Evolutionary conservation across 2,329 filamentous ascomycete genomes (phyloP).

Genomic region (Fusarium nodosum): DNA sequence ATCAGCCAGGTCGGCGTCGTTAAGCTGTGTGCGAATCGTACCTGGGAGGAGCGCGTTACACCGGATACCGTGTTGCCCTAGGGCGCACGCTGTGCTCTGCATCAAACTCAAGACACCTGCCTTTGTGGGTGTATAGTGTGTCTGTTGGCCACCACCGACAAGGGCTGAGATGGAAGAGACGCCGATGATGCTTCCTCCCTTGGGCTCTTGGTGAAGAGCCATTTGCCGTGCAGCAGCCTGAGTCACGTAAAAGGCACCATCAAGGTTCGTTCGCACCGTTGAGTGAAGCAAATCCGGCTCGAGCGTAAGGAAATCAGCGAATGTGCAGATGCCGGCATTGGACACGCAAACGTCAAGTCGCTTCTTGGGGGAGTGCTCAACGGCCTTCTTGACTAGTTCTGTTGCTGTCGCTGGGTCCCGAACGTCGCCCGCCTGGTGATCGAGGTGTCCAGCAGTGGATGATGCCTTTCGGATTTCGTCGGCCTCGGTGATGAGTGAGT

Average conservation of each 20-base stretch:
- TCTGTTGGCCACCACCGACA: constrained; percentile 82
- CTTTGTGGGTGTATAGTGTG: constrained; percentile 91
- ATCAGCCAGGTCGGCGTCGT: constrained; percentile 84
- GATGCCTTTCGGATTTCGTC: constrained; percentile 60
- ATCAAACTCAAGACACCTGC: constrained; percentile 84
- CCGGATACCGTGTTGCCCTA: constrained; percentile 80
- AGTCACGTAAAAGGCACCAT: constrained; percentile 88
- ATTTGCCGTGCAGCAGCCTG: constrained; percentile 90
- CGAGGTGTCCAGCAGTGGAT: constrained; percentile 66
- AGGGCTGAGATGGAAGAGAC: constrained; percentile 80
- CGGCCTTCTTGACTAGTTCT: constrained; percentile 75
- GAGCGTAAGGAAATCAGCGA: constrained; percentile 86
- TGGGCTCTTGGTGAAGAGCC: constrained; percentile 70
- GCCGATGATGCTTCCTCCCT: constrained; percentile 84
- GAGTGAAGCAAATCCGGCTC: constrained; percentile 76
- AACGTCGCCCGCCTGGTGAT: constrained; percentile 82
- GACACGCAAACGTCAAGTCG: constrained; percentile 84
- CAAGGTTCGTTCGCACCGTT: constrained; percentile 85
- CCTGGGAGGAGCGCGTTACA: constrained; percentile 89
- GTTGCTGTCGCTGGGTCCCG: constrained; percentile 78
- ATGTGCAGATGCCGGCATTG: constrained; percentile 90
- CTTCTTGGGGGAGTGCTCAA: constrained; percentile 63
- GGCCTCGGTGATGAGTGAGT: constrained; percentile 67
- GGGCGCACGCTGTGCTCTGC: constrained; percentile 83
- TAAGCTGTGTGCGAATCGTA: constrained; percentile 86